Evolutionary conservation across 345 rosid genomes (phyloP), one percentile per base, ranked within the genome.

Genomic region (Lepidium didymum): DNA sequence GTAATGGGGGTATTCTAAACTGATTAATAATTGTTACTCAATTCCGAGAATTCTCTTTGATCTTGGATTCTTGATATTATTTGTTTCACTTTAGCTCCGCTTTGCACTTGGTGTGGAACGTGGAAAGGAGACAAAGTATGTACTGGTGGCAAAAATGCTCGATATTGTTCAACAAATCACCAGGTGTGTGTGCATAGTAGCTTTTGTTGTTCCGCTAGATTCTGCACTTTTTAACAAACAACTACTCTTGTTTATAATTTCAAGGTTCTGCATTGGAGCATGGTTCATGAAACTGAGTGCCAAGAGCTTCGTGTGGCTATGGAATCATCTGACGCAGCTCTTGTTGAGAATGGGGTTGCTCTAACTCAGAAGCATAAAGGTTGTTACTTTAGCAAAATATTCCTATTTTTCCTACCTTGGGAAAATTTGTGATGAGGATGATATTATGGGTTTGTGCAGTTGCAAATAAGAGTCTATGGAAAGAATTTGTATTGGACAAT

Each of bases 111-210:
- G 94, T 93, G 98, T 82, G 90, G 97, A 73, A 83, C 92, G 11
- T 93, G 98, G 98, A 90, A 82, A 81, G 98, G 97, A 78, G 86
- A 84, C 77, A 83, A 87, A 79, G 45, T 82, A 31, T 90, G 96
- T 76, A 80, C 89, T 11, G 70, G 82, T 52, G 90, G 98, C 82
- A 93, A 83, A 70, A 81, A 37, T 36, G 81, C 78, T 50, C 84
- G 80, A 33, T 93, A 93, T 50, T 93, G 98, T 80, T 88, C 94
- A 50, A 84, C 77, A 45, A 81, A 83, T 59, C 98, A 93, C 77
- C 97, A 90, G 86, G 75, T 69, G 23, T 58, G 23, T 58, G 27
- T 46, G 16, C 37, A 27, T 40, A 2, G 18, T 13, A n/a, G 42
- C 12, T 62, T 55, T 1, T 68, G 4, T 55, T 42, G 55, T 38